These are phyloP conservation scores for Malus fusca DNA, from an alignment of 306 rosid species.

Conservation along the genomic window DNA sequence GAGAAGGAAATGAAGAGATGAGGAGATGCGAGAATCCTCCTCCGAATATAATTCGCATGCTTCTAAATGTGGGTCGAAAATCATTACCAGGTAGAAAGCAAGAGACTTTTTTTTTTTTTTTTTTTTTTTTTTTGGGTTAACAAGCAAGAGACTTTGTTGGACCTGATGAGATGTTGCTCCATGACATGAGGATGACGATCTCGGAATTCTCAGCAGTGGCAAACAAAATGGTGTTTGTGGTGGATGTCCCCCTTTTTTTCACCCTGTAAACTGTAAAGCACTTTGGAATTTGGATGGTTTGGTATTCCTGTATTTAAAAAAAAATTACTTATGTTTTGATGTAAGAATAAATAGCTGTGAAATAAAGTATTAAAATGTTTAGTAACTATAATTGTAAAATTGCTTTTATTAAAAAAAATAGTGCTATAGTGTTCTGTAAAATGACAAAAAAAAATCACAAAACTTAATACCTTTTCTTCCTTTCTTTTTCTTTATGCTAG, in stretches of 20 bases:
- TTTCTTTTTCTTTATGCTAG: no score
- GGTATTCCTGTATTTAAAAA: no score
- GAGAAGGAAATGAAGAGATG: accelerated
- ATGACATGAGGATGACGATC: neutral
- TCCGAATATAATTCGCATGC: neutral
- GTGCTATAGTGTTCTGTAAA: no score
- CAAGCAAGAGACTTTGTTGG: neutral
- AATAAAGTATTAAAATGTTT: accelerated
- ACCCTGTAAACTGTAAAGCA: neutral
- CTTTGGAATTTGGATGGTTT: no score
- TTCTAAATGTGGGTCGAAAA: neutral
- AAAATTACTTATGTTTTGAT: accelerated
- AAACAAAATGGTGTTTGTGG: neutral
- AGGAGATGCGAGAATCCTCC: no score
- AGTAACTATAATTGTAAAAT: no score
- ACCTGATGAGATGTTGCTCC: neutral
- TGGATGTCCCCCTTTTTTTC: neutral
- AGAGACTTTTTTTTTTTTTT: no score
- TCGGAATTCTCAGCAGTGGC: neutral
- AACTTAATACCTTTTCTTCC: no score
- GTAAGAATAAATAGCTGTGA: accelerated
- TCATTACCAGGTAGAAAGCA: neutral
- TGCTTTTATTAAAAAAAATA: no score
- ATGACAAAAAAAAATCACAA: no score
- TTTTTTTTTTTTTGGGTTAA: no score